These are phyloP conservation scores for Cyathus olla DNA, from an alignment of 1,284 basidiomycete species.

Conservation along the genomic window DNA sequence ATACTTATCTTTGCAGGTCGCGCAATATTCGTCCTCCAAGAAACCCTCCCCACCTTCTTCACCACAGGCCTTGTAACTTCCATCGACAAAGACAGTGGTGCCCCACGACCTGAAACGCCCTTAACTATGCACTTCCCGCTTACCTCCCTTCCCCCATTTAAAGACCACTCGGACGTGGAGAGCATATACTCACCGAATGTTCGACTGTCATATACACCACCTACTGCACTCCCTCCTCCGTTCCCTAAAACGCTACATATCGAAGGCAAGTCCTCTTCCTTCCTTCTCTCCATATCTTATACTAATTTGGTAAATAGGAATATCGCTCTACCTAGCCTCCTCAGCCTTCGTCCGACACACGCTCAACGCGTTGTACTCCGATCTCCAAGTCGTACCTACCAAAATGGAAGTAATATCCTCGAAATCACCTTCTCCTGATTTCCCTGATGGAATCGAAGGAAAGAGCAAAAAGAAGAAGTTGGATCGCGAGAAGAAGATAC, in stretches of 20 bases:
- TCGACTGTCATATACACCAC: conserved; percentile 73
- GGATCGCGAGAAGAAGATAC: conserved; percentile 63
- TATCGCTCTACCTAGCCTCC: conserved; percentile 77
- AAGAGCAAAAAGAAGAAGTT: conserved; percentile 17
- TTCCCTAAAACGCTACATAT: conserved; percentile 75
- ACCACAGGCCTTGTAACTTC: conserved; percentile 69
- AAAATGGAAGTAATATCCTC: conserved; percentile 56
- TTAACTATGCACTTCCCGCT: conserved; percentile 27
- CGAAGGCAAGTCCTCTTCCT: conserved; percentile 60
- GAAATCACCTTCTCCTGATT: conserved; percentile 15
- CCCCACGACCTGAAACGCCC: conserved; percentile 33
- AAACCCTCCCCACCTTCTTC: conserved; percentile 82
- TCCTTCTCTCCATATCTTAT: neutral
- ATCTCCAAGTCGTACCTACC: conserved; percentile 66
- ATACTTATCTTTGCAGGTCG: conserved; percentile 58
- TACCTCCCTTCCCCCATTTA: conserved; percentile 29
- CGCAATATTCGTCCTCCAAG: conserved; percentile 74
- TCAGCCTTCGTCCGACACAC: conserved; percentile 78
- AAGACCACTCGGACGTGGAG: conserved; percentile 43
- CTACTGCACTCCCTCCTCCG: conserved; percentile 69
- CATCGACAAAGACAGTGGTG: conserved; percentile 56
- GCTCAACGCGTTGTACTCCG: conserved; percentile 78
- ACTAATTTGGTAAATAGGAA: conserved; percentile 50
- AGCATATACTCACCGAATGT: conserved; percentile 68
- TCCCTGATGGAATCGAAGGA: conserved; percentile 14